Evolutionary conservation across 2,329 filamentous ascomycete species (phyloP).

Genomic region (Aspergillus sp.): DNA sequence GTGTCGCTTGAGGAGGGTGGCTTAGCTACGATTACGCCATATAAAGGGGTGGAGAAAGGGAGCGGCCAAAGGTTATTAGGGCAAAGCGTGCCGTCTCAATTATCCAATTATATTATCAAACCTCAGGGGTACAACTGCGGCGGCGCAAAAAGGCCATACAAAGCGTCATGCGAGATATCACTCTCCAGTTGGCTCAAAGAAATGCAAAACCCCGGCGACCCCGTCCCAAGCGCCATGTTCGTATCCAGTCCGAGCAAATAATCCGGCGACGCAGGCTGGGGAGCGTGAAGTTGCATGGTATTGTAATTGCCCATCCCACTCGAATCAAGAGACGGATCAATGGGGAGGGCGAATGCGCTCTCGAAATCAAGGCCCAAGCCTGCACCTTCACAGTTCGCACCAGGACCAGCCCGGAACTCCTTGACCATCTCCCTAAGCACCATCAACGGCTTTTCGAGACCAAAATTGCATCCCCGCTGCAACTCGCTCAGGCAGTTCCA

Average conservation of each 20-base stretch:
- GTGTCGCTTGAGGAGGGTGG: too few relatives aligned
- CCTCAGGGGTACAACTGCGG: background rate
- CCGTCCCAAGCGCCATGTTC: background rate
- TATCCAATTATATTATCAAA: background rate
- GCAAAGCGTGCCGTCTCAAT: too few relatives aligned
- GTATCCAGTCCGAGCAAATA: background rate
- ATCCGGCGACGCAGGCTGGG: background rate
- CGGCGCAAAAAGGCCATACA: background rate
- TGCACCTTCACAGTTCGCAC: background rate
- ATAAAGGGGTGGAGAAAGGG: too few relatives aligned
- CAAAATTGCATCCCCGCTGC: background rate
- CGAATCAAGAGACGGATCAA: background rate
- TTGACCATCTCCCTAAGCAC: background rate
- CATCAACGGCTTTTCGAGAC: background rate
- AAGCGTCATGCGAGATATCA: background rate
- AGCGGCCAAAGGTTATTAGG: too few relatives aligned
- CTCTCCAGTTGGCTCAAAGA: background rate
- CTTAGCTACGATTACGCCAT: too few relatives aligned
- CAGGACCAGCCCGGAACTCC: background rate
- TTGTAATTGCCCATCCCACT: background rate
- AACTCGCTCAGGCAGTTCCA: background rate
- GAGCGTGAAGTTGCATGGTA: background rate
- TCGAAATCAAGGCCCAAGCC: background rate
- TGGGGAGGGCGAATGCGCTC: background rate
- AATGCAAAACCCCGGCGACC: background rate